These are phyloP conservation scores for Cladosporium sp. DNA, from an alignment of 2,329 filamentous ascomycete genomes.

Conservation along the genomic window DNA sequence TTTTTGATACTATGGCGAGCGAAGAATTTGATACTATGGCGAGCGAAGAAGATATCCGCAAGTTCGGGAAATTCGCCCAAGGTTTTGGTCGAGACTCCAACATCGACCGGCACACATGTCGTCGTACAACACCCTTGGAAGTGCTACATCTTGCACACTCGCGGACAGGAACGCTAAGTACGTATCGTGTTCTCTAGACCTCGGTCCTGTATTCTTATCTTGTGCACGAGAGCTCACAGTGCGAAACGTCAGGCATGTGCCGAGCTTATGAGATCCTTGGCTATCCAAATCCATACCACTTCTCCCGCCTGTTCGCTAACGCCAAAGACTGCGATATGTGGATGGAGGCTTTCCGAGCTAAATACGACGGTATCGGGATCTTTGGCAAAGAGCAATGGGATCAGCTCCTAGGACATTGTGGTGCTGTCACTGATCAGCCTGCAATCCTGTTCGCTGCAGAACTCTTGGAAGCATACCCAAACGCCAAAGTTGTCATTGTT, in stretches of 20 bases:
- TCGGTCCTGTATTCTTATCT: not conserved
- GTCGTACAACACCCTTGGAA: slow-evolving; percentile 30
- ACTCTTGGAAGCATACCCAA: slow-evolving; percentile 19
- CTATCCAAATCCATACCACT: slow-evolving; percentile 21
- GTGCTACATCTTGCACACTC: slow-evolving; percentile 21
- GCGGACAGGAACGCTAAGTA: slow-evolving; percentile 23
- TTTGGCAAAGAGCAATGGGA: slow-evolving; percentile 63
- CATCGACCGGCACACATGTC: slow-evolving; percentile 60
- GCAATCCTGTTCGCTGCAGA: slow-evolving; percentile 18
- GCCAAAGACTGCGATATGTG: slow-evolving; percentile 61
- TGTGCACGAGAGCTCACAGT: not conserved
- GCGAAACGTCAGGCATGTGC: not conserved
- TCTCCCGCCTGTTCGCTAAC: slow-evolving; percentile 37
- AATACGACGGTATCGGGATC: slow-evolving; percentile 53
- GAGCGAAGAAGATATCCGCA: not conserved
- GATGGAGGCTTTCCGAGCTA: slow-evolving; percentile 61
- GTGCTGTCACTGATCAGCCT: slow-evolving; percentile 19
- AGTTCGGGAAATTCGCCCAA: not conserved
- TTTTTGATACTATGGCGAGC: not conserved
- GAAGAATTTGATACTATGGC: not conserved
- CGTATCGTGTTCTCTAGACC: slow-evolving; percentile 8
- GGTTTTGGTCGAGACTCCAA: slow-evolving; percentile 54
- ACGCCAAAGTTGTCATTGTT: slow-evolving; percentile 34
- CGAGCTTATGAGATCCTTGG: slow-evolving; percentile 15
- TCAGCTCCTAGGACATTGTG: slow-evolving; percentile 59